A percentile compares a stretch with the other conserved stretches of the same genome.
Conservation (phyloP, 208 protist species). For the Endotrypanum monterogeii region DNA sequence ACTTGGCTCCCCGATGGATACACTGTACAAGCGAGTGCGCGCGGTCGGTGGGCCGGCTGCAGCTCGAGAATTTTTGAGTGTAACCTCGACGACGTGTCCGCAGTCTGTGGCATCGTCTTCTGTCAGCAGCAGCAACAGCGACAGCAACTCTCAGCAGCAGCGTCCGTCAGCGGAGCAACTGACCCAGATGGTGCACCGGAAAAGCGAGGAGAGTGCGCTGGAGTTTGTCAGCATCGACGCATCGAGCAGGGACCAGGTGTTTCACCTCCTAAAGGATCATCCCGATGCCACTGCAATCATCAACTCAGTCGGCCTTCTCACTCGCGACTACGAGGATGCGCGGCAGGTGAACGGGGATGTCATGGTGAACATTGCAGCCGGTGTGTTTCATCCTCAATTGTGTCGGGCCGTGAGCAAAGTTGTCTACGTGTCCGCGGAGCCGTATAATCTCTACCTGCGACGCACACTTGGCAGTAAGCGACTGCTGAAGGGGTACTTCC, state of each 20-base stretch:
- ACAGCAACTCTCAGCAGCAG: no score
- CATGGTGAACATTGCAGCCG: conserved; percentile 81
- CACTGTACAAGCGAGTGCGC: conserved; percentile 37
- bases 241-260: conserved; percentile 60
- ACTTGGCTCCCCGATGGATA: conserved; percentile 40
- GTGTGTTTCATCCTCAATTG: conserved; percentile 55
- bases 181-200: conserved; percentile 17
- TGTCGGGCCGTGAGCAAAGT: conserved; percentile 42
- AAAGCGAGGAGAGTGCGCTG: conserved; percentile 33
- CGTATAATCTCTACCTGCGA: conserved; percentile 44
- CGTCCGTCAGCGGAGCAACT: conserved; percentile 25
- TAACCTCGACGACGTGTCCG: background rate
- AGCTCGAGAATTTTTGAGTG: conserved; percentile 28
- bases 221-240: conserved; percentile 83
- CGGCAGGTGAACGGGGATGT: conserved; percentile 70
- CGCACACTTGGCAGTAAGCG: conserved; percentile 36
- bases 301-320: conserved; percentile 69
- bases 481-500: conserved; percentile 83
- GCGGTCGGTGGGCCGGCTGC: conserved; percentile 44
- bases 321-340: conserved; percentile 68
- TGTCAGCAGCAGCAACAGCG: background rate
- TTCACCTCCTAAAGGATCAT: conserved; percentile 77
- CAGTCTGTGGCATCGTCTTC: conserved; percentile 4
- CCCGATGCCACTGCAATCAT: conserved; percentile 72
- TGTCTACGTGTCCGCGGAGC: conserved; percentile 81